These are phyloP conservation scores for Patellaria atrata DNA, from an alignment of 495 filamentous ascomycete species.

Conservation along the genomic window DNA sequence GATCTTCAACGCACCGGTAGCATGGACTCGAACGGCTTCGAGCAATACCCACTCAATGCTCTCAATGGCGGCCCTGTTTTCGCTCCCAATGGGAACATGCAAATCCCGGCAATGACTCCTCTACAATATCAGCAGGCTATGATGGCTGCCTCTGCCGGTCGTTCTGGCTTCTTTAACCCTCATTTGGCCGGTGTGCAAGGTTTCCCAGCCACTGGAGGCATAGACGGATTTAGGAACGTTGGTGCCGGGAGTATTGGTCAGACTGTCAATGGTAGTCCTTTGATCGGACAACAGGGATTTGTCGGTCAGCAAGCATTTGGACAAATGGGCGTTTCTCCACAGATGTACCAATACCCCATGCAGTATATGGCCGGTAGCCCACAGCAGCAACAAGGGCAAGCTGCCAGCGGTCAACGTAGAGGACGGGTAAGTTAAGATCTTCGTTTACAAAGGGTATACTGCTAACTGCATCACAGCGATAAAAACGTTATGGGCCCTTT, in stretches of 20 bases:
- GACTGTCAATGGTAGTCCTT: no score
- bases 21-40: conserved; percentile 38
- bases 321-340: conserved; percentile 8
- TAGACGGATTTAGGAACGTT: conserved; percentile 15
- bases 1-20: conserved; percentile 41
- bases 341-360: conserved; percentile 19
- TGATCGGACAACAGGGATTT: conserved; percentile 11
- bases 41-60: conserved; percentile 39
- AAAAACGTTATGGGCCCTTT: no score
- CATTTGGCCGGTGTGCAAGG: conserved; percentile 15
- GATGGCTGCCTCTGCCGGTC: conserved; percentile 25
- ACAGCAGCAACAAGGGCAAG: conserved; percentile 14
- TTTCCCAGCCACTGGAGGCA: conserved; percentile 8
- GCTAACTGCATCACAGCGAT: no score
- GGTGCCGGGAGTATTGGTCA: no score
- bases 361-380: no score
- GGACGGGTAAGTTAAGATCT: conserved; percentile 12
- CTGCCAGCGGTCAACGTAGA: conserved; percentile 12
- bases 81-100: conserved; percentile 30
- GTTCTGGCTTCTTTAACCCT: conserved; percentile 9
- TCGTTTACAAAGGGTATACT: no score
- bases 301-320: conserved; percentile 16
- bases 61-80: conserved; percentile 35
- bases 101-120: conserved; percentile 35
- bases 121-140: conserved; percentile 46